These are phyloP conservation scores for Pilaira anomala DNA, from an alignment of 192 early-diverging fungal genomes.

Conservation along the genomic window DNA sequence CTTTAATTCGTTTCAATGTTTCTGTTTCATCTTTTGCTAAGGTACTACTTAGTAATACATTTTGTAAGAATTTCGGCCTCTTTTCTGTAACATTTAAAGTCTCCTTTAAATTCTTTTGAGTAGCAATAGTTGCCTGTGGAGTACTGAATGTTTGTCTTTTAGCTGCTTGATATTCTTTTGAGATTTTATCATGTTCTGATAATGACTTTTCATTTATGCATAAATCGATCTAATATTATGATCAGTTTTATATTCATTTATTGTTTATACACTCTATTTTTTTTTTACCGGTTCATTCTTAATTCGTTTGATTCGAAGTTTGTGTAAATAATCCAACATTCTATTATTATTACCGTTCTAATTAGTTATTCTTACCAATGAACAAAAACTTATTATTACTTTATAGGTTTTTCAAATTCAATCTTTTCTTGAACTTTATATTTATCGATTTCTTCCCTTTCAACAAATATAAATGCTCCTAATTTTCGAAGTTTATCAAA, in stretches of 20 bases:
- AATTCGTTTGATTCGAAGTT: background rate
- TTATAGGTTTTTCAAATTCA: background rate
- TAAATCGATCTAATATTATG: background rate
- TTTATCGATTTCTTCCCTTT: background rate
- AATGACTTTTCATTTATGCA: background rate
- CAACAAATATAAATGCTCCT: background rate
- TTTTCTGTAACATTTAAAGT: constrained; percentile 8
- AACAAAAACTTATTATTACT: background rate
- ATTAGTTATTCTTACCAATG: background rate
- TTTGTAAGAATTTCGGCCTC: background rate
- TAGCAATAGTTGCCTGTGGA: background rate
- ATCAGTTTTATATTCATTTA: background rate
- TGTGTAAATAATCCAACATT: background rate
- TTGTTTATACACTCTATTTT: no score
- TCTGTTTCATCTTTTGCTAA: background rate
- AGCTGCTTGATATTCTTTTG: background rate
- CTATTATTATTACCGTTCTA: background rate
- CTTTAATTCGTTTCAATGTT: background rate
- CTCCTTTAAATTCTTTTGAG: background rate
- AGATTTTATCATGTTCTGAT: background rate
- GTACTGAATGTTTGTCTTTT: constrained; percentile 1
- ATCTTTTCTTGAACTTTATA: background rate
- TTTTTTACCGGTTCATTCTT: constrained; percentile 7
- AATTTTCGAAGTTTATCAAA: background rate
- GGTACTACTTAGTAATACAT: background rate